A percentile compares a stretch with the other conserved stretches of the same genome.
Evolutionary conservation across 2,329 filamentous ascomycete genomes (phyloP).

Genomic region (Apiospora koreana): DNA sequence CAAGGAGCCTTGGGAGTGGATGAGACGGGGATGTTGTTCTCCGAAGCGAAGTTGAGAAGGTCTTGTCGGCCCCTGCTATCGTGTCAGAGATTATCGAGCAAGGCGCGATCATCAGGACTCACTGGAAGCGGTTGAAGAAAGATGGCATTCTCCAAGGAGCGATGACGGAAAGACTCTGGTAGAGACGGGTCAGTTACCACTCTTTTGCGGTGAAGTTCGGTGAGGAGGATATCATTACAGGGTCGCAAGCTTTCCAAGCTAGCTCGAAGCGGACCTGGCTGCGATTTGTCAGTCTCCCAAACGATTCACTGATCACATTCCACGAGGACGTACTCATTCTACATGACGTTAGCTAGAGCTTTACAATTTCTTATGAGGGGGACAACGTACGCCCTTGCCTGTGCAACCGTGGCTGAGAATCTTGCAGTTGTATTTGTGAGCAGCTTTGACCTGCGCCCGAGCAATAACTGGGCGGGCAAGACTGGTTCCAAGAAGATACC

Average conservation of each 20-base stretch:
- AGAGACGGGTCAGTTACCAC: constrained; percentile 33
- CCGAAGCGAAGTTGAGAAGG: constrained; percentile 69
- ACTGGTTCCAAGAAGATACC: constrained; percentile 51
- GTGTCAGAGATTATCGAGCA: neutral
- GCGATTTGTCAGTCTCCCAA: constrained; percentile 47
- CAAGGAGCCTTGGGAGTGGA: constrained; percentile 66
- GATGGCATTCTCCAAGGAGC: constrained; percentile 64
- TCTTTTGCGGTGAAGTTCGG: neutral
- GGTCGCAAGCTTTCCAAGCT: constrained; percentile 20
- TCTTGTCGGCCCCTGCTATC: constrained; percentile 61
- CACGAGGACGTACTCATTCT: constrained; percentile 31
- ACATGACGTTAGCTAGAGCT: constrained; percentile 16
- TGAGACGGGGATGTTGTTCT: constrained; percentile 69
- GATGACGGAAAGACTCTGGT: constrained; percentile 52
- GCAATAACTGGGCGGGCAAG: constrained; percentile 73
- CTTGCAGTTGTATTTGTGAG: constrained; percentile 39
- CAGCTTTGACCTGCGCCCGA: constrained; percentile 29
- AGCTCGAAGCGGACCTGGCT: constrained; percentile 41
- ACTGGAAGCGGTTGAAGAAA: neutral
- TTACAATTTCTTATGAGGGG: neutral
- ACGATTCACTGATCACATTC: neutral
- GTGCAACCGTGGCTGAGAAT: constrained; percentile 54
- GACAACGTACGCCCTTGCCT: constrained; percentile 49
- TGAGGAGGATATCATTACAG: constrained; percentile 2
- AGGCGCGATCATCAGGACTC: neutral